Evolutionary conservation across 2,329 filamentous ascomycete genomes (phyloP).

Genomic region (Rugonectria rugulosa): DNA sequence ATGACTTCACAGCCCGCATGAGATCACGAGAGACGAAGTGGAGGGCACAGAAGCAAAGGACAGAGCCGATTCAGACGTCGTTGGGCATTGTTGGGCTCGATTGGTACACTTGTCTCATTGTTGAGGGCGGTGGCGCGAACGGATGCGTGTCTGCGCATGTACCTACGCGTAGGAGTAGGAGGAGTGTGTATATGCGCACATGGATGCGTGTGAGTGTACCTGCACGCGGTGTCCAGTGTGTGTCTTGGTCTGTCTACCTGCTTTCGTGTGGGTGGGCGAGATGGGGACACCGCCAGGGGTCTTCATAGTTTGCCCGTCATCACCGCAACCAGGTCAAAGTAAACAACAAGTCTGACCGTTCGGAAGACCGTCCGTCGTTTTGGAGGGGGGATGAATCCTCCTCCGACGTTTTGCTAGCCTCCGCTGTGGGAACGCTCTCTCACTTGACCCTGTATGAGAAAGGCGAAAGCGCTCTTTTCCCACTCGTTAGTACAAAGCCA

Average conservation of each 20-base stretch:
- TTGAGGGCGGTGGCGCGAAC: slow-evolving; percentile 30
- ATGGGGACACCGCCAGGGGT: slow-evolving; percentile 8
- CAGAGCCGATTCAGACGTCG: slow-evolving; percentile 20
- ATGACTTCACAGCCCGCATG: slow-evolving; percentile 41
- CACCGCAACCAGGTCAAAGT: slow-evolving; percentile 19
- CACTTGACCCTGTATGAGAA: slow-evolving; percentile 14
- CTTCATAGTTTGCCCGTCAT: slow-evolving; percentile 27
- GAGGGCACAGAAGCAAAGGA: slow-evolving; percentile 20
- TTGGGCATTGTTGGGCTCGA: slow-evolving; percentile 40
- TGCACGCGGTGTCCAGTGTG: not conserved
- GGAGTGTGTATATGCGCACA: slow-evolving; percentile 9
- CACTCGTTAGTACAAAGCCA: slow-evolving; percentile 26
- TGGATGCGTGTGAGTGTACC: slow-evolving; percentile 5
- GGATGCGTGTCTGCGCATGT: slow-evolving; percentile 19
- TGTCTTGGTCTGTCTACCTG: slow-evolving; percentile 9
- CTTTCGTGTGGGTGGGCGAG: slow-evolving; percentile 17
- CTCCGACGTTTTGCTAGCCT: slow-evolving; percentile 12
- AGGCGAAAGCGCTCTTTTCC: slow-evolving; percentile 14
- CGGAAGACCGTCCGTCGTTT: slow-evolving; percentile 25
- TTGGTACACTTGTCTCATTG: slow-evolving; percentile 27
- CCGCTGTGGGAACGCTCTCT: slow-evolving; percentile 20
- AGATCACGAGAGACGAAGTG: slow-evolving; percentile 29
- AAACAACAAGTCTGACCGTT: slow-evolving; percentile 25
- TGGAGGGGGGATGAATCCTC: slow-evolving; percentile 21
- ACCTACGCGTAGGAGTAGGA: slow-evolving; percentile 13